Conservation (phyloP, 345 rosid genomes). For the Isatis tinctoria region DNA sequence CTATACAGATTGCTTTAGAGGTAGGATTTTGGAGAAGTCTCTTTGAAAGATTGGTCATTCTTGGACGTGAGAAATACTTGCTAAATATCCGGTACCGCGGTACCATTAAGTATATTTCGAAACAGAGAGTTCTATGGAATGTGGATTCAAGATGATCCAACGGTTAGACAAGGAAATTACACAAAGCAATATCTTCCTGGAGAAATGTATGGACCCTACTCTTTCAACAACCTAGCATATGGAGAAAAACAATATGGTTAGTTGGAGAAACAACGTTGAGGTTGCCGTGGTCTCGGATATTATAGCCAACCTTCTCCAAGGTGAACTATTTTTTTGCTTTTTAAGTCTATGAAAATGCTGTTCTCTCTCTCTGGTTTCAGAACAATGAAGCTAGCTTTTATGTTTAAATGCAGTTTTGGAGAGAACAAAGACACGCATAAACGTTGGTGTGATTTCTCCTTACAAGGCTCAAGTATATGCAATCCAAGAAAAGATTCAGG, state of each 20-base stretch:
- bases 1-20: slow-evolving; percentile 35
- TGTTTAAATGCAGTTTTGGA: slow-evolving; percentile 16
- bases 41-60: slow-evolving; percentile 49
- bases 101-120: slow-evolving; percentile 56
- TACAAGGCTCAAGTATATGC: slow-evolving; percentile 42
- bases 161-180: slow-evolving; percentile 34
- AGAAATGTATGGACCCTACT: slow-evolving; percentile 39
- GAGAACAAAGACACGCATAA: slow-evolving; percentile 13
- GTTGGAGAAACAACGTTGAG: slow-evolving; percentile 39
- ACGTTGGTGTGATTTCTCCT: slow-evolving; percentile 46
- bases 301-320: slow-evolving; percentile 33
- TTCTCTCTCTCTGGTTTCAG: neutral
- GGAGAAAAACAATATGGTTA: slow-evolving; percentile 31
- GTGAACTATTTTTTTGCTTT: slow-evolving; percentile 14
- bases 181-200: slow-evolving; percentile 31
- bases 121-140: slow-evolving; percentile 43
- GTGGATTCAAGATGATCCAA: slow-evolving; percentile 40
- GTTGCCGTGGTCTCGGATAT: slow-evolving; percentile 33
- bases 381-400: neutral
- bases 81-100: slow-evolving; percentile 55
- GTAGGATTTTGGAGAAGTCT: slow-evolving; percentile 62
- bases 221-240: slow-evolving; percentile 39
- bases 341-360: neutral
- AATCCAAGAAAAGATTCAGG: slow-evolving; percentile 37
- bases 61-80: slow-evolving; percentile 48